Percentiles rank a stretch among this genome's conserved stretches.
Evolutionary conservation across 2,329 filamentous ascomycete genomes (phyloP).

Genomic region (Dactylellina cionopaga): DNA sequence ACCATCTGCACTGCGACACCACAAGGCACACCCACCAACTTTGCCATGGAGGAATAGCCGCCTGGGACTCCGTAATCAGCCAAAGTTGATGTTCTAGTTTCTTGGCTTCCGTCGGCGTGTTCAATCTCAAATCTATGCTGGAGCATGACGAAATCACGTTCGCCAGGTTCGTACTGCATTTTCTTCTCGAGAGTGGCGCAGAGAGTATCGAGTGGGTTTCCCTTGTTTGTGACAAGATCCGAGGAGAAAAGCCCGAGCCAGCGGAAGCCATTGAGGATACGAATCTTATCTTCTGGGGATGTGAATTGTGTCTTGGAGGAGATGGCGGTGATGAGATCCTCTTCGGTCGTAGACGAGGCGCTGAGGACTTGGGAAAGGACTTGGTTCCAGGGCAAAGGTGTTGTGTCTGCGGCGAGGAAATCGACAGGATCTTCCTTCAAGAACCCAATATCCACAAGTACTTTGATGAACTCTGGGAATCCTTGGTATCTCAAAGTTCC

Average conservation of each 20-base stretch:
- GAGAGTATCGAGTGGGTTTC: conserved; percentile 88
- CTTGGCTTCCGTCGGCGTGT: conserved; percentile 77
- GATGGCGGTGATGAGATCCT: conserved; percentile 79
- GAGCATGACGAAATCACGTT: conserved; percentile 77
- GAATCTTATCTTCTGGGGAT: conserved; percentile 73
- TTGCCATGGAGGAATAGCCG: conserved; percentile 85
- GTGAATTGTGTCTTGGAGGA: conserved; percentile 78
- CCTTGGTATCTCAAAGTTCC: conserved; percentile 87
- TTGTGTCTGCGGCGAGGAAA: conserved; percentile 67
- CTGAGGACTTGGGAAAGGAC: conserved; percentile 81
- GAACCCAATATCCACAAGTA: conserved; percentile 90
- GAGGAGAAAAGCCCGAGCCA: conserved; percentile 73
- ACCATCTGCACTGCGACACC: conserved; percentile 81
- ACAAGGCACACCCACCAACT: conserved; percentile 79
- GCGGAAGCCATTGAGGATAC: conserved; percentile 75
- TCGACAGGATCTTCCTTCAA: conserved; percentile 75
- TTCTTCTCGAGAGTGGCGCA: conserved; percentile 89
- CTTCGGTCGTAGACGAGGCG: conserved; percentile 69
- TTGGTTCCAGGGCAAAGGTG: conserved; percentile 81
- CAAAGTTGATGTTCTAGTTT: conserved; percentile 83
- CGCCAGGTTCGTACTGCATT: conserved; percentile 84
- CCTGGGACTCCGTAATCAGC: conserved; percentile 81
- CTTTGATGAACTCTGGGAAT: conserved; percentile 89
- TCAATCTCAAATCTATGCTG: conserved; percentile 88
- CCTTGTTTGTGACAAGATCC: conserved; percentile 69